These are phyloP conservation scores for Rhodotorula diobovata DNA, from an alignment of 768 basidiomycete genomes.

Conservation along the genomic window DNA sequence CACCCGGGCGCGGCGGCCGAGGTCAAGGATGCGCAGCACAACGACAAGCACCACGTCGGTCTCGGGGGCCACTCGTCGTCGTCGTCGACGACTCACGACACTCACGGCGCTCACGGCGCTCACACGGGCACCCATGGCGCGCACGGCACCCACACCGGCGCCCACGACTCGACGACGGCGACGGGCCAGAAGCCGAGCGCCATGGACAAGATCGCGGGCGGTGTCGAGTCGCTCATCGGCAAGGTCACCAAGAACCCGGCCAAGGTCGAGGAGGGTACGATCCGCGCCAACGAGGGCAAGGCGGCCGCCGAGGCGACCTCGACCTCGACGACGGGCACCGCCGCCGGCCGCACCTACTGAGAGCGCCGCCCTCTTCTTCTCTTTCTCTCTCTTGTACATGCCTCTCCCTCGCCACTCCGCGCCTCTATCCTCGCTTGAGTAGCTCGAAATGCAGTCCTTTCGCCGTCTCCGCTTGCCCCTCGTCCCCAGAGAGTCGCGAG, in stretches of 20 bases:
- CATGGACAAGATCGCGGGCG: slow-evolving; percentile 6
- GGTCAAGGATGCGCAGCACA: background rate
- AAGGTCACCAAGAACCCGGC: slow-evolving; percentile 10
- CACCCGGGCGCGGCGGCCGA: background rate
- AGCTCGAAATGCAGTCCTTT: too few species aligned
- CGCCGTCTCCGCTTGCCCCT: too few species aligned
- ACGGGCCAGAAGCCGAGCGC: background rate
- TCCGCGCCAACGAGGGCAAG: slow-evolving; percentile 13
- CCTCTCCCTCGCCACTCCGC: too few species aligned
- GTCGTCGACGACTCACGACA: too few species aligned
- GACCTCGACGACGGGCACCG: background rate
- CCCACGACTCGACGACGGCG: background rate
- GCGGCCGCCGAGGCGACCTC: background rate
- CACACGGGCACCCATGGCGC: too few species aligned
- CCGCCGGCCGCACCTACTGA: background rate
- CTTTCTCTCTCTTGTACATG: too few species aligned
- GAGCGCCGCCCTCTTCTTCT: too few species aligned
- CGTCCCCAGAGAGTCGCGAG: too few species aligned
- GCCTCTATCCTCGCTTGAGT: too few species aligned
- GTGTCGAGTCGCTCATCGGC: background rate
- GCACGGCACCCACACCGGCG: background rate
- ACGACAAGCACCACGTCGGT: background rate
- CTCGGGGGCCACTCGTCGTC: background rate
- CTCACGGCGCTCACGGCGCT: too few species aligned
- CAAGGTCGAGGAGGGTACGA: slow-evolving; percentile 11